Evolutionary conservation across 78 protist species (phyloP), one percentile per base, ranked within the genome.

Genomic region (Andalucia godoyi): DNA sequence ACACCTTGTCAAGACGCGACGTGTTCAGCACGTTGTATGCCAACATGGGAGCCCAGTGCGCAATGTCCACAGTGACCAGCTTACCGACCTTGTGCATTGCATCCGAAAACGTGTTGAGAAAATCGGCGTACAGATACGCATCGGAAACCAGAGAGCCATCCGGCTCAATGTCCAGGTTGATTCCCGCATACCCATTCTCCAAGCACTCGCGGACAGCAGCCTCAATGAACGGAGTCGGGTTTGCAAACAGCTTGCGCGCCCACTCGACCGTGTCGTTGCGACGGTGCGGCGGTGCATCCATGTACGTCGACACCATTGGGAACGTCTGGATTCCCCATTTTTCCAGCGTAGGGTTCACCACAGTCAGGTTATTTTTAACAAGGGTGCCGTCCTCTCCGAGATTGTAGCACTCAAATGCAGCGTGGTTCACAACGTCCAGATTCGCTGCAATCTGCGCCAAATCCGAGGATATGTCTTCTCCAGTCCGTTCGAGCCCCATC

Each of bases 401-500:
- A 42, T 76, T 76, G 60, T 70, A 76, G 55, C 69, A 55, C 37
- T 76, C 81, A 53, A 34, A 77, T 21, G 78, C 29, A 2, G 74
- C 74, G 2, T 36, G 10, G 38, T 36, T 59, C 15, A 77, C 21
- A 3, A 58, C 7, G 27, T 25, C 5, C 32, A 13, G 15, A 27
- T 74, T 17, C 30, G 51, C 27, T 13, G 38, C 32, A 23, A 77
- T 62, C 62, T 77, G 76, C 60, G 57, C n/a, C 33, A 77, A 43
- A 50, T 77, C 83, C 23, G 30, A 6, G 13, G 40, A 1, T 2
- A 74, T 77, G 1, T 77, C 25, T 42, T 77, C 79, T 39, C 59
- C 61, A 0, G 81, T 74, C 55, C 83, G 49, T 33, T 77, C 74
- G 4, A 74, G 46, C 2, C 83, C 77, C 83, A 77, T 77, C 83